A percentile compares a stretch with the other conserved stretches of the same genome.
phyloP scores from a whole-genome alignment of 129 eudicot genomes.

The Pseudognaphalium luteoalbum region DNA sequence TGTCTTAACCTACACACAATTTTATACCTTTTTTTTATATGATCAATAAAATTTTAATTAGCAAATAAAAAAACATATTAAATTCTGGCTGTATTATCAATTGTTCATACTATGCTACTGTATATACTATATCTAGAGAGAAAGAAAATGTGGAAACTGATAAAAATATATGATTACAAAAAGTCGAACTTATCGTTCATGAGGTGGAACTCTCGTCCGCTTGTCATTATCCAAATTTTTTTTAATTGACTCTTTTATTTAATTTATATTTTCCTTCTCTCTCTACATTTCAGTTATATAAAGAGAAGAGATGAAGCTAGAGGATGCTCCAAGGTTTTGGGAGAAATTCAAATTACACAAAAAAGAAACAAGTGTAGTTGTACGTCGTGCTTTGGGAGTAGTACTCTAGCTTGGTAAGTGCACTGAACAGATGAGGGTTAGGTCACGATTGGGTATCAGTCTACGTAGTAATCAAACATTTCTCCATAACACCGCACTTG shows the following conservation, averaged over 20 bases:
- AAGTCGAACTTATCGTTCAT: constrained; percentile 5
- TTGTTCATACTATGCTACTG: no score
- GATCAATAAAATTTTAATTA: no score
- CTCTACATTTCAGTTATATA: not conserved
- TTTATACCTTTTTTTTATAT: no score
- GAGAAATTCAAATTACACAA: not conserved
- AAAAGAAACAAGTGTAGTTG: constrained; percentile 6
- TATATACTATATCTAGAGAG: no score
- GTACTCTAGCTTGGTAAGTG: constrained; percentile 8
- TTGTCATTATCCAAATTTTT: no score
- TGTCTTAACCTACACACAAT: no score
- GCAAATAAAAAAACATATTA: no score
- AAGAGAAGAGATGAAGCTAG: constrained; percentile 7
- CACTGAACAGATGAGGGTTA: constrained; percentile 19
- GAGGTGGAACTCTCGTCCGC: constrained; percentile 19
- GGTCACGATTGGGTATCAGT: not conserved
- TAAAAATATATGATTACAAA: not conserved
- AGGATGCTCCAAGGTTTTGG: not conserved
- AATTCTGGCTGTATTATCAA: no score
- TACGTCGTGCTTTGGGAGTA: constrained; percentile 4
- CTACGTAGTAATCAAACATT: constrained; percentile 15
- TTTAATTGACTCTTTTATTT: no score
- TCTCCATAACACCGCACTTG: constrained; percentile 7
- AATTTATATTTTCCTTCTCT: not conserved
- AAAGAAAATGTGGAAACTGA: no score